Evolutionary conservation across 164 flowering plant genomes (phyloP).

Genomic region (Pachysandra terminalis): DNA sequence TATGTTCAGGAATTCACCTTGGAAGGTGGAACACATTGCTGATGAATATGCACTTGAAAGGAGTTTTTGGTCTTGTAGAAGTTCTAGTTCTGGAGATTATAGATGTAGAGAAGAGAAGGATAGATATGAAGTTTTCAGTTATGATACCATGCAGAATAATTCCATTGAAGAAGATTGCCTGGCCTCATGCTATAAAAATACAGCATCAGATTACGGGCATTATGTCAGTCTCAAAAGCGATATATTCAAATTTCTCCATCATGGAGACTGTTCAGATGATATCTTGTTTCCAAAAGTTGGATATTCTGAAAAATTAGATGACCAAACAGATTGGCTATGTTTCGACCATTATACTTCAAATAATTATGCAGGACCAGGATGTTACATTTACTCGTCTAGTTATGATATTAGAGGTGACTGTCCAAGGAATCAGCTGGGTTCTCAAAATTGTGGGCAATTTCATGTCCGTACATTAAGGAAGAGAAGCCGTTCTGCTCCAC

Average conservation of each 20-base stretch:
- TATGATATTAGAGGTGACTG: slow-evolving; percentile 7
- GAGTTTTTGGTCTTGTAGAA: slow-evolving; percentile 14
- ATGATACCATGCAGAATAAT: slow-evolving; percentile 19
- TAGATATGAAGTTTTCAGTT: slow-evolving; percentile 11
- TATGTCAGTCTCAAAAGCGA: slow-evolving; percentile 16
- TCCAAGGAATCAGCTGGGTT: slow-evolving; percentile 6
- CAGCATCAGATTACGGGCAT: slow-evolving; percentile 15
- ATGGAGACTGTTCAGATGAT: slow-evolving; percentile 12
- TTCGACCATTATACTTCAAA: slow-evolving; percentile 10
- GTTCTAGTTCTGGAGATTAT: slow-evolving; percentile 16
- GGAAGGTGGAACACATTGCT: slow-evolving; percentile 18
- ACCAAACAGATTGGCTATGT: slow-evolving; percentile 27
- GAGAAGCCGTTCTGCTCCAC: slow-evolving; percentile 94
- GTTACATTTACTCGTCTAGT: slow-evolving; percentile 9
- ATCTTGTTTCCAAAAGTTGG: slow-evolving; percentile 11
- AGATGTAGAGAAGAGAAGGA: slow-evolving; percentile 20
- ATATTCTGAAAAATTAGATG: slow-evolving; percentile 15
- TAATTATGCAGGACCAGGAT: slow-evolving; percentile 8
- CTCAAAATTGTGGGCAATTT: slow-evolving; percentile 12
- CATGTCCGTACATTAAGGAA: slow-evolving; percentile 19
- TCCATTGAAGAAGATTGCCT: slow-evolving; percentile 19
- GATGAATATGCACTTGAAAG: slow-evolving; percentile 18
- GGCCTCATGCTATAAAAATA: slow-evolving; percentile 15
- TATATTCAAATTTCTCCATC: slow-evolving; percentile 6
- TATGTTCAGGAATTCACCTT: slow-evolving; percentile 10